Evolutionary conservation across 768 basidiomycete genomes (phyloP), one percentile per base, ranked within the genome.

Genomic region (Collybiopsis confluens): DNA sequence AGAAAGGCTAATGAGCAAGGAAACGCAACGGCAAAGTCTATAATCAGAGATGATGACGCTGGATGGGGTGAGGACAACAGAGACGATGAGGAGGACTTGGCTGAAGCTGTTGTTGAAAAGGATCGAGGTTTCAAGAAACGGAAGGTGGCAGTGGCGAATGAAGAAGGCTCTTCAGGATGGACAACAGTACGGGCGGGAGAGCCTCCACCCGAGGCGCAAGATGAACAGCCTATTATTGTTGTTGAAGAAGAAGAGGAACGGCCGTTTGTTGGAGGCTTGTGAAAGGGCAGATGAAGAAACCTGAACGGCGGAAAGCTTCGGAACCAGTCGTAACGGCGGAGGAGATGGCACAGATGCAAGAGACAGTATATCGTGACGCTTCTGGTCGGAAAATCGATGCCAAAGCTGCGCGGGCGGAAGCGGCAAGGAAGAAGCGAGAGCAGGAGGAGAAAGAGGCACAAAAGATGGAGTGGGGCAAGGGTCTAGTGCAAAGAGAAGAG

Each of bases 401-500:
- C 48, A 92, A 90, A 64, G 80, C 87, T 1, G 88, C 86, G 26
- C 81, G 79, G 54, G 95, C 91, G 13, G 94, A 95, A 62, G 91
- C 92, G 27, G 88, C 88, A 40, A 74, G 85, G 59, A 66, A 80
- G 68, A 92, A 93, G 63, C 78, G 91, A 20, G 87, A 92, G 64
- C 75, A 77, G 54, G 86, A 94, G 65, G 90, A 97, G 71, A 83
- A 82, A 64, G 92, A 96, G 64, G 88, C 88, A 46, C 74, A 81
- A 65, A 95, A 92, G 74, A 93, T 96, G 91, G 91, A 96, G 66
- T 98, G 97, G 97, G 93, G 92, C 1, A 98, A 96, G 69, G 97
- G 97, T 27, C 63, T 98, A 33, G 88, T 93, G 36, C 97, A 98
- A 72, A 74, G 85, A 56, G 87, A 90, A 21, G 89, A 94, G 56